Base-by-base conservation (phyloP, 2,329 filamentous ascomycete genomes). In the Curvularia sp. region DNA sequence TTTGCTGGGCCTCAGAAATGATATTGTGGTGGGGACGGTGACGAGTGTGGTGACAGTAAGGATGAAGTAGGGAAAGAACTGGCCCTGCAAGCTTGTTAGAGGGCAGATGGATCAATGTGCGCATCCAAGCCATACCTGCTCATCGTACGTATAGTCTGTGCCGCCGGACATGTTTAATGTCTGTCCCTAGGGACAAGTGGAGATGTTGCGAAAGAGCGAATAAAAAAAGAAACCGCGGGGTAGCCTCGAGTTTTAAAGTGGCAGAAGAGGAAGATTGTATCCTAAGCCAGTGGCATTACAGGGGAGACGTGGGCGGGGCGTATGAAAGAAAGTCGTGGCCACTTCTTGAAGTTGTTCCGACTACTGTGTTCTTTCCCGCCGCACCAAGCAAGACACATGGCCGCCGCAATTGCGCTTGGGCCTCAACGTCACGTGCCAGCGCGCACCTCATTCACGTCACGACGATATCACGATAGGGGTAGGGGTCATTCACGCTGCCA, bases 41-140 rank as follows among this genome's bases (percentile, higher is more conserved):
- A 97, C 86, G 67, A 99, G 87, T 73, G 89, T 88, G 63, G 90
- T 88, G 73, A 98, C 85, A 43, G 93, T 97, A 76, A 97, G 88
- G 80, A 98, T 89, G 84, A 99, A 99, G 86, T 96, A 97, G 68
- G 96, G 95, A 84, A 97, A 99, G 84, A 97, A 97, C 86, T 97
- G 92, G 71, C 93, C 93, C 87, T 95, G 60, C 15, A 15, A 2
- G 6, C 12, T 30, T 52, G 61, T 75, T 66, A 71, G 67, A 43
- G 12, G 39, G 18, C 18, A 35, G 1, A 48, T 15, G 50, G 13
- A 8, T 42, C 41, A 12, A 18, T 33, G 54, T 48, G 28, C 42
- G 55, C 38, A 55, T 35, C 53, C 48, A 39, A 47, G 53, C 58
- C 79, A 64, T 76, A 90, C 89, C 87, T 95, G 88, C 77, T 97